Percentiles rank a stretch among this genome's conserved stretches.
Conservation (phyloP, 202 grass and related monocot species). For the Zoysia matrella region DNA sequence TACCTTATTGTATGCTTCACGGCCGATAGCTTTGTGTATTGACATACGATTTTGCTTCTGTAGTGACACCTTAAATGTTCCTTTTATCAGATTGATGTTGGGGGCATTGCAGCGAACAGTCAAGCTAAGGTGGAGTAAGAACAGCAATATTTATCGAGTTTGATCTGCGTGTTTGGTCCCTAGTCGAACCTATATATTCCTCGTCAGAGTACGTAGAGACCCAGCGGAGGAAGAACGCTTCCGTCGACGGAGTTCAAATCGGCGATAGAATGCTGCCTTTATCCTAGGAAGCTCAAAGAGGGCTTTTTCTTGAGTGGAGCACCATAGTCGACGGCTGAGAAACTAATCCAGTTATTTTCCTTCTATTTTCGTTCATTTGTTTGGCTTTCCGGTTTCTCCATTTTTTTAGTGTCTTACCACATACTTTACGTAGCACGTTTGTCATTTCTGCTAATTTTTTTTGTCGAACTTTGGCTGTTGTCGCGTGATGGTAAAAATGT, state of each 20-base stretch:
- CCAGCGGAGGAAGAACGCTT: background rate
- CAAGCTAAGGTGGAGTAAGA: background rate
- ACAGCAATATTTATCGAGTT: too few relatives aligned
- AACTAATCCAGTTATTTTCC: too few relatives aligned
- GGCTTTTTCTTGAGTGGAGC: too few relatives aligned
- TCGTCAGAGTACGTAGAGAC: background rate
- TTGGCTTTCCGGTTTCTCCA: background rate
- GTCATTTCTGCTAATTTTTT: background rate
- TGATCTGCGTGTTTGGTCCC: too few relatives aligned
- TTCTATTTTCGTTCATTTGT: background rate
- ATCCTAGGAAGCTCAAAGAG: too few relatives aligned
- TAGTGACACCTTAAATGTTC: too few relatives aligned
- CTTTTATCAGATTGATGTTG: background rate
- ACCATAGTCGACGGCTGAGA: too few relatives aligned
- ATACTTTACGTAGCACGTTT: background rate
- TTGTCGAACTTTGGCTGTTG: background rate
- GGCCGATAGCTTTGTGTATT: background rate
- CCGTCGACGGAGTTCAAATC: background rate
- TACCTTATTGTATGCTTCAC: background rate
- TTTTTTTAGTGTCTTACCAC: background rate
- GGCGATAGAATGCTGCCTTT: background rate
- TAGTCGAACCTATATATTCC: too few relatives aligned
- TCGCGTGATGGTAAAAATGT: background rate
- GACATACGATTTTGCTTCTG: background rate
- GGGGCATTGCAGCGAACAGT: slow-evolving; percentile 22